These are phyloP conservation scores for Gloeopeniophorella convolvens DNA, from an alignment of 768 basidiomycete species.

Conservation along the genomic window DNA sequence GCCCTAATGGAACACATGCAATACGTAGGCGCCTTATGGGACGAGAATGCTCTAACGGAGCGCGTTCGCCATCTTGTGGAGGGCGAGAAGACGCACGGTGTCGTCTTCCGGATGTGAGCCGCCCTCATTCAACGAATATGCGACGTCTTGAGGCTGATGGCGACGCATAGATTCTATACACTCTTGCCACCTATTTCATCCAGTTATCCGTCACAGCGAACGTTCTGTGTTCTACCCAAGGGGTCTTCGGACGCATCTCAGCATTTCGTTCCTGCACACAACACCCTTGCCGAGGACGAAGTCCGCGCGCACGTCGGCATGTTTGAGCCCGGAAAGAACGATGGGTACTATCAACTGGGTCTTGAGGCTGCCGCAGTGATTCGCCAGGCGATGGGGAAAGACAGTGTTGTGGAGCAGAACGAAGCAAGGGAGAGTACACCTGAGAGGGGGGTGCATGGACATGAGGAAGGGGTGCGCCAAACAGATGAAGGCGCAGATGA, in stretches of 20 bases:
- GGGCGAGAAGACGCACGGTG: conserved; percentile 53
- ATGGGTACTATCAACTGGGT: conserved; percentile 86
- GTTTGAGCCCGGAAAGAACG: conserved; percentile 76
- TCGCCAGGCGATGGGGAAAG: conserved; percentile 44
- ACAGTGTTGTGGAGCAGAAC: conserved; percentile 22
- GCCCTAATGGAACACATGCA: conserved; percentile 88
- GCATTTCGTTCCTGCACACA: conserved; percentile 59
- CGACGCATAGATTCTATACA: conserved; percentile 64
- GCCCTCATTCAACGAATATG: neutral
- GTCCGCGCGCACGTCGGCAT: conserved; percentile 83
- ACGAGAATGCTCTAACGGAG: conserved; percentile 52
- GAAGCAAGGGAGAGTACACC: neutral
- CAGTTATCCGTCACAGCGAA: conserved; percentile 46
- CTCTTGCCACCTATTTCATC: conserved; percentile 67
- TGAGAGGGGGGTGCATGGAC: neutral
- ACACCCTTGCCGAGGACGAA: conserved; percentile 67
- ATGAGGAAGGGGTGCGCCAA: neutral
- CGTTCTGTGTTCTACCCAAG: conserved; percentile 74
- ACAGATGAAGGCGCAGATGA: neutral
- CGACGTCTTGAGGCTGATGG: neutral
- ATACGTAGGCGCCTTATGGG: conserved; percentile 83
- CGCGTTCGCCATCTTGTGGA: conserved; percentile 59
- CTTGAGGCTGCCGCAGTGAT: conserved; percentile 57
- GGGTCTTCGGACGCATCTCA: conserved; percentile 37
- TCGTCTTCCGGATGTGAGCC: conserved; percentile 69